Base-by-base conservation (phyloP, 192 early-diverging fungal species). In the Podila epigama region DNA sequence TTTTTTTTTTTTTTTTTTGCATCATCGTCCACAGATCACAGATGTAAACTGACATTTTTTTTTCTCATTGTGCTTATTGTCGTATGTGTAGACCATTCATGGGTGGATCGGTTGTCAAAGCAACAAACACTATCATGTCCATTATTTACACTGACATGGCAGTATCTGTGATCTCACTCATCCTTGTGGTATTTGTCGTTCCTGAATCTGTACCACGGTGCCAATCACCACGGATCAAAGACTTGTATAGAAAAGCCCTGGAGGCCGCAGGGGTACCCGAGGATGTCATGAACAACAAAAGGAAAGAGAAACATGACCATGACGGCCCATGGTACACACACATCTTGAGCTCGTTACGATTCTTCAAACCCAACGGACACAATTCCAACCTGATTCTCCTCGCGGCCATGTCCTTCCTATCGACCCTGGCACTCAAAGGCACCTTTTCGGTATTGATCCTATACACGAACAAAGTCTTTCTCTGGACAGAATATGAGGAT, bases 401-500 rank as follows among this genome's bases (percentile, higher is more conserved):
- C 12, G 66, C 35, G 1, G 54, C 66, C 4, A 77, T 68, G 18
- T 68, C 73, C 2, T 77, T 77, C 40, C 16, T 77, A 1, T 54
- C 63, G 36, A 68, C 34, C 4, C 37, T 77, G 66, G 65, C 61
- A 0, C 32, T 77, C 8, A 68, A 63, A 11, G 73, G 73, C 16
- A 63, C 73, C 2, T 64, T 68, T n/a, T 64, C 73, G 8, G 56
- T 77, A 1, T 31, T 77, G 48, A 64, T 77, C 35, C 60, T 86
- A 1, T 86, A 86, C 61, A 81, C 84, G 2, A 82, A 79, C 72
- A 34, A 69, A 11, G 34, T 63, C 28, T 86, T 86, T 61, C 25
- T 63, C 53, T 86, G 84, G 84, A 78, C 77, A n/a, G 67, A 79
- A 8, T 68, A 75, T 22, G 84, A 86, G 55, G 79, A 71, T 42